Conservation (phyloP, 306 rosid genomes). For the Pterocarpus santalinus region DNA sequence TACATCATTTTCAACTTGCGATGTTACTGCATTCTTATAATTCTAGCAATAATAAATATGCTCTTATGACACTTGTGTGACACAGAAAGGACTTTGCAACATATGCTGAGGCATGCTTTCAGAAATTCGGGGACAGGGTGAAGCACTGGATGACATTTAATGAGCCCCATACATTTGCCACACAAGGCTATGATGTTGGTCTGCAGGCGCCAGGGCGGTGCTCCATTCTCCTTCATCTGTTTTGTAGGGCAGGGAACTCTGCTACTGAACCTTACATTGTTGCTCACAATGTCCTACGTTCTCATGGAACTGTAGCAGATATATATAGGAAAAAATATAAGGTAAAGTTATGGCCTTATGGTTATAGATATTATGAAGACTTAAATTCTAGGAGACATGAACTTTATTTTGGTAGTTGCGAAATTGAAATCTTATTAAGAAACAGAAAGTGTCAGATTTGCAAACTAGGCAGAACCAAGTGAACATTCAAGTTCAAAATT, state of each 20-base stretch:
- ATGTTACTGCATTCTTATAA: background rate
- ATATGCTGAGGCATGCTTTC: slow-evolving; percentile 85
- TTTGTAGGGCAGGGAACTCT: slow-evolving; percentile 84
- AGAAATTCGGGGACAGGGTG: slow-evolving; percentile 93
- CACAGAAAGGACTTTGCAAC: slow-evolving; percentile 77
- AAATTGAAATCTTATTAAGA: background rate
- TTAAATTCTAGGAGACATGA: slow-evolving; percentile 1
- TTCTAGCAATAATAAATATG: background rate
- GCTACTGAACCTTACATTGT: slow-evolving; percentile 88
- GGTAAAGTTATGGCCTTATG: slow-evolving; percentile 51
- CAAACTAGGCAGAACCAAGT: too few species aligned
- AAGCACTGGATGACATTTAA: slow-evolving; percentile 96
- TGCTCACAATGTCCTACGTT: slow-evolving; percentile 78
- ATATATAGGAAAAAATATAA: slow-evolving; percentile 75
- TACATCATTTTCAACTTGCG: background rate
- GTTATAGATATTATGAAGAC: background rate
- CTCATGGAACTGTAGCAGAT: slow-evolving; percentile 72
- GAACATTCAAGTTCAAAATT: too few species aligned
- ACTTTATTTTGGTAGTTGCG: background rate
- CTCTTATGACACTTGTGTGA: slow-evolving; percentile 11
- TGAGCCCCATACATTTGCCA: slow-evolving; percentile 84
- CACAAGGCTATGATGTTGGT: slow-evolving; percentile 90
- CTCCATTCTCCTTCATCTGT: slow-evolving; percentile 66
- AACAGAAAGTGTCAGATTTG: background rate
- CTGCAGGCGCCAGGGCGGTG: slow-evolving; percentile 93